Conservation (phyloP, 495 filamentous ascomycete species). For the Hypoxylon trugodes region DNA sequence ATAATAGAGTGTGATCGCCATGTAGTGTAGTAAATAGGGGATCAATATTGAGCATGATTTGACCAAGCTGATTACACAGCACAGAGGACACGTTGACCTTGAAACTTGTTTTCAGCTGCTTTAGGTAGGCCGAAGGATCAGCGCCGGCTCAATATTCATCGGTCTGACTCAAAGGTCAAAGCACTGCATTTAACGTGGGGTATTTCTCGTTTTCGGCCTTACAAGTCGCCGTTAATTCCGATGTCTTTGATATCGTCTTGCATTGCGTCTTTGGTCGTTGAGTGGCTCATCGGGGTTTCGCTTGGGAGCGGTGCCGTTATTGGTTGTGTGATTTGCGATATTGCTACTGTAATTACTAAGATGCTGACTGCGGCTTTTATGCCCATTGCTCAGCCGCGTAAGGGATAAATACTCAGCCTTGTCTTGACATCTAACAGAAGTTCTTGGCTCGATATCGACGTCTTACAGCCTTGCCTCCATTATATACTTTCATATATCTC, state of each 20-base stretch:
- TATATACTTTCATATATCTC: too few relatives aligned
- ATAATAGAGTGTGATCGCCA: not conserved
- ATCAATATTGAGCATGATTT: not conserved
- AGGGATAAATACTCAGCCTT: not conserved
- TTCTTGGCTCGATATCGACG: too few relatives aligned
- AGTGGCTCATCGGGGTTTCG: not conserved
- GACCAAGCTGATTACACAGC: too few relatives aligned
- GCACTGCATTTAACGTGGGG: not conserved
- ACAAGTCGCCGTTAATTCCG: slow-evolving; percentile 1
- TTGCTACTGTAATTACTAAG: too few relatives aligned
- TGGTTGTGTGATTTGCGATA: too few relatives aligned
- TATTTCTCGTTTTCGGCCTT: slow-evolving; percentile 10
- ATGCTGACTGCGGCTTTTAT: too few relatives aligned
- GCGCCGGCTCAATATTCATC: not conserved
- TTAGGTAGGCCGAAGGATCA: not conserved
- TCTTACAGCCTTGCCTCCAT: too few relatives aligned
- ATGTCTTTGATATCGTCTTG: not conserved
- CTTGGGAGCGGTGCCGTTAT: not conserved
- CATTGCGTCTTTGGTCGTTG: too few relatives aligned
- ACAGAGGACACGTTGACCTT: not conserved
- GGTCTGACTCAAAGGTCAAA: not conserved
- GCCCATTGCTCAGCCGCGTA: too few relatives aligned
- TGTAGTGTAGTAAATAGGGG: not conserved
- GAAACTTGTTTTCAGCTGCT: not conserved
- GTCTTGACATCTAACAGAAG: not conserved